Evolutionary conservation across 108 stramenopile genomes (phyloP).

Genomic region (Tribonema minus): DNA sequence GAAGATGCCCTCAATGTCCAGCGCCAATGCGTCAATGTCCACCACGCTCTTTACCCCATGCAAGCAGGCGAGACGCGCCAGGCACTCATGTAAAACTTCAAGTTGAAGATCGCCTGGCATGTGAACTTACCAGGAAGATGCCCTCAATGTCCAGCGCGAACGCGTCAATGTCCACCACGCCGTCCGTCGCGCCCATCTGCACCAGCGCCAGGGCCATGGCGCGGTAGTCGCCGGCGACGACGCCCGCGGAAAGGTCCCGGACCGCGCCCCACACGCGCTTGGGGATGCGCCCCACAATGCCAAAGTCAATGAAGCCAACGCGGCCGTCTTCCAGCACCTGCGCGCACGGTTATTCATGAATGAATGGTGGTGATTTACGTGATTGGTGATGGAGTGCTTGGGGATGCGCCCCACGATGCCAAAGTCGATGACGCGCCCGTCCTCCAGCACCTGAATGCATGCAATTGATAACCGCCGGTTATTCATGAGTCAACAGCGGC

Average conservation of each 20-base stretch:
- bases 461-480: too few relatives aligned
- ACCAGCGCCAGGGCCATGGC: slow-evolving; percentile 16
- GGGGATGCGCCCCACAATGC: slow-evolving; percentile 90
- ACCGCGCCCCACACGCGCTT: slow-evolving; percentile 73
- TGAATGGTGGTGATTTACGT: too few relatives aligned
- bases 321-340: slow-evolving; percentile 75
- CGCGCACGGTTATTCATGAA: too few relatives aligned
- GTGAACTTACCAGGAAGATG: too few relatives aligned
- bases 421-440: slow-evolving; percentile 95
- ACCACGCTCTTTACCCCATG: too few relatives aligned
- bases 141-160: slow-evolving; percentile 81
- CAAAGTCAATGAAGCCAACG: slow-evolving; percentile 94
- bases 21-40: slow-evolving; percentile 72
- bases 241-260: slow-evolving; percentile 72
- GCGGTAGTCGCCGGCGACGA: slow-evolving; percentile 69
- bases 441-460: too few relatives aligned
- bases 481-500: too few relatives aligned
- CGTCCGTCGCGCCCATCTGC: slow-evolving; percentile 59
- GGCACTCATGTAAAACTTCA: too few relatives aligned
- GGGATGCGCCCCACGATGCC: slow-evolving; percentile 91
- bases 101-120: too few relatives aligned
- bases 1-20: slow-evolving; percentile 79
- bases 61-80: too few relatives aligned
- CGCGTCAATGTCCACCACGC: slow-evolving; percentile 69
- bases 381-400: too few relatives aligned